These are phyloP conservation scores for Pseudogymnoascus sp. DNA, from an alignment of 2,329 filamentous ascomycete species.

Conservation along the genomic window DNA sequence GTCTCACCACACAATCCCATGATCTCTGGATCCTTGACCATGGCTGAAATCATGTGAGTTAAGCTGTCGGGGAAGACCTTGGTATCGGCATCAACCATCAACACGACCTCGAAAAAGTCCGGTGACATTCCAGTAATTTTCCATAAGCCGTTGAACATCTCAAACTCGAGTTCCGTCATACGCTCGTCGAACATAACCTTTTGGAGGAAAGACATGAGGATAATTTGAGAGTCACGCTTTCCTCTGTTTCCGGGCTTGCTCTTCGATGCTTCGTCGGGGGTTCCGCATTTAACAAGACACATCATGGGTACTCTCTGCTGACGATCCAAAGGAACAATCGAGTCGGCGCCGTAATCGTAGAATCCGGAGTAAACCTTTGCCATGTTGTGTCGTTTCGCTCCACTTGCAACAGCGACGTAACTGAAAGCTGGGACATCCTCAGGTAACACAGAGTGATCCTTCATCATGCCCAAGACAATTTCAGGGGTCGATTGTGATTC, in stretches of 20 bases:
- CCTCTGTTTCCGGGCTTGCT: slow-evolving; percentile 94
- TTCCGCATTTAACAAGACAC: slow-evolving; percentile 90
- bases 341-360: slow-evolving; percentile 87
- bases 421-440: slow-evolving; percentile 86
- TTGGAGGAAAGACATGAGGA: slow-evolving; percentile 97
- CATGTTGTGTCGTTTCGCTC: slow-evolving; percentile 98
- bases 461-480: slow-evolving; percentile 87
- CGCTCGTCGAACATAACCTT: slow-evolving; percentile 99
- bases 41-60: slow-evolving; percentile 97
- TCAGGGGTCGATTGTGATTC: slow-evolving; percentile 84
- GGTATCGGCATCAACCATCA: slow-evolving; percentile 99
- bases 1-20: slow-evolving; percentile 99
- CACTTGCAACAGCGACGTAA: slow-evolving; percentile 92
- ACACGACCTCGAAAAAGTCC: slow-evolving; percentile 94
- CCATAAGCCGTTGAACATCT: slow-evolving; percentile 99
- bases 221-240: slow-evolving; percentile 98
- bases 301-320: slow-evolving; percentile 98
- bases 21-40: slow-evolving; percentile 98
- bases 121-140: slow-evolving; percentile 97
- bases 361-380: slow-evolving; percentile 97
- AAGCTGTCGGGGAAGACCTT: slow-evolving; percentile 98
- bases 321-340: slow-evolving; percentile 70
- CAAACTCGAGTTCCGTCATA: slow-evolving; percentile 98
- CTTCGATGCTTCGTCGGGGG: slow-evolving; percentile 71
- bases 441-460: slow-evolving; percentile 70